phyloP scores from a whole-genome alignment of 1,139 yeast genomes.

The Hansenula sp. region DNA sequence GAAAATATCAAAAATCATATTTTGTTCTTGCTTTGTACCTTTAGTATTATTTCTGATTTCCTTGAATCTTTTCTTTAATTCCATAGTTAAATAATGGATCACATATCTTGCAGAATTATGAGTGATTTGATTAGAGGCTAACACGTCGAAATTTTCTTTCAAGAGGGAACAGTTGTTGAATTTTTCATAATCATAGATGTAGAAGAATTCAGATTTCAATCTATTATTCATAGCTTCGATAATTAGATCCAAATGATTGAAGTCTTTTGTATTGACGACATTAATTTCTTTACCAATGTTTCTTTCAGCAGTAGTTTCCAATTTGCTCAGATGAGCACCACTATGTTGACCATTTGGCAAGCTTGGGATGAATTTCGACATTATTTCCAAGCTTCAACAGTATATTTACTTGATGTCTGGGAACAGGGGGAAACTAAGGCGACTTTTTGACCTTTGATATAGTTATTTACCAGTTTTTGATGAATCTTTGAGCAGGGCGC shows the following conservation, averaged over 20 bases:
- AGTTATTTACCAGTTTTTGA: neutral
- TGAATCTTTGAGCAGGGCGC: neutral
- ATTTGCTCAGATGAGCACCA: conserved; percentile 3
- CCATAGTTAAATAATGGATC: conserved; percentile 27
- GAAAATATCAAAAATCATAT: conserved; percentile 24
- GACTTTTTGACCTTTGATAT: neutral
- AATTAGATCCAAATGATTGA: conserved; percentile 21
- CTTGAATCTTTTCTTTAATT: conserved; percentile 23
- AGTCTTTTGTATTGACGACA: conserved; percentile 17
- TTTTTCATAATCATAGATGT: conserved; percentile 23
- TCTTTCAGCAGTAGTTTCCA: conserved; percentile 22
- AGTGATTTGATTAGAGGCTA: conserved; percentile 21
- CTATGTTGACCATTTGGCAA: neutral
- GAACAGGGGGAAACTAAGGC: neutral
- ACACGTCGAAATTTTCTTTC: conserved; percentile 25
- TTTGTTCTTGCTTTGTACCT: conserved; percentile 4
- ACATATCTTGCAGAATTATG: conserved; percentile 30
- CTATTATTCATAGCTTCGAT: conserved; percentile 24
- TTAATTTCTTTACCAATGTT: conserved; percentile 23
- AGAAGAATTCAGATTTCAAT: conserved; percentile 23
- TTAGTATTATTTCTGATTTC: conserved; percentile 11
- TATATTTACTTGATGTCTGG: too few relatives aligned
- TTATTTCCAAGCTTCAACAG: too few relatives aligned
- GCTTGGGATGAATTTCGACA: neutral
- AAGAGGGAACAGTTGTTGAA: conserved; percentile 23